Evolutionary conservation across 2,329 filamentous ascomycete genomes (phyloP).

Genomic region (Apiospora koreana): DNA sequence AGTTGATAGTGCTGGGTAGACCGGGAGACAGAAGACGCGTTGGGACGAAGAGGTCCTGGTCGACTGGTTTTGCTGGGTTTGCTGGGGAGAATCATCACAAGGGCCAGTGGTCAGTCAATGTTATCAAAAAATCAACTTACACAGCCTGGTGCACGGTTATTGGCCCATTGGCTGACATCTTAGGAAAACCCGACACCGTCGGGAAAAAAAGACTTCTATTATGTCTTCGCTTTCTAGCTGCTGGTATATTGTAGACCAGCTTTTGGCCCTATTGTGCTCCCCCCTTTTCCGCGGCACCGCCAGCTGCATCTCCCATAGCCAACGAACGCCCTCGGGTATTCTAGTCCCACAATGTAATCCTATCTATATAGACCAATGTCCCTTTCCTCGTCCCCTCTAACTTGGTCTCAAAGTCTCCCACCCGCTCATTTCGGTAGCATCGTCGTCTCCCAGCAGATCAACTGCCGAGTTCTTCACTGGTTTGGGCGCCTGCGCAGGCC

Average conservation of each 20-base stretch:
- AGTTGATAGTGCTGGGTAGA: not conserved
- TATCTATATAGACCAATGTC: not conserved
- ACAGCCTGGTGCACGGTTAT: not conserved
- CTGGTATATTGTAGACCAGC: not conserved
- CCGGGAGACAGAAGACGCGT: not conserved
- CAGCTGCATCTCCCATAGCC: not conserved
- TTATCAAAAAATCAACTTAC: not conserved
- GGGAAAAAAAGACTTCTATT: not conserved
- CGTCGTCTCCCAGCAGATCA: constrained; percentile 50
- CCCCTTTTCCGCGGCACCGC: not conserved
- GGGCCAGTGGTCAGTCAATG: not conserved
- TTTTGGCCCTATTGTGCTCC: not conserved
- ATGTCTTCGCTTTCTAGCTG: not conserved
- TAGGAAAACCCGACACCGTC: not conserved
- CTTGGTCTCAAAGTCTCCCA: constrained; percentile 58
- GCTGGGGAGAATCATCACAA: not conserved
- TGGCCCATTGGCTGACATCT: not conserved
- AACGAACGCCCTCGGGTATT: not conserved
- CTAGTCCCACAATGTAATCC: not conserved
- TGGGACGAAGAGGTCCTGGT: not conserved
- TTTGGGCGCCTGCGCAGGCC: constrained; percentile 33
- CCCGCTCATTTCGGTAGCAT: constrained; percentile 46
- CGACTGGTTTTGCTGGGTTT: not conserved
- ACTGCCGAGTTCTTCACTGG: constrained; percentile 35
- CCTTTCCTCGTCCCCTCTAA: not conserved